These are phyloP conservation scores for Phoma herbarum DNA, from an alignment of 2,329 filamentous ascomycete genomes.

Conservation along the genomic window DNA sequence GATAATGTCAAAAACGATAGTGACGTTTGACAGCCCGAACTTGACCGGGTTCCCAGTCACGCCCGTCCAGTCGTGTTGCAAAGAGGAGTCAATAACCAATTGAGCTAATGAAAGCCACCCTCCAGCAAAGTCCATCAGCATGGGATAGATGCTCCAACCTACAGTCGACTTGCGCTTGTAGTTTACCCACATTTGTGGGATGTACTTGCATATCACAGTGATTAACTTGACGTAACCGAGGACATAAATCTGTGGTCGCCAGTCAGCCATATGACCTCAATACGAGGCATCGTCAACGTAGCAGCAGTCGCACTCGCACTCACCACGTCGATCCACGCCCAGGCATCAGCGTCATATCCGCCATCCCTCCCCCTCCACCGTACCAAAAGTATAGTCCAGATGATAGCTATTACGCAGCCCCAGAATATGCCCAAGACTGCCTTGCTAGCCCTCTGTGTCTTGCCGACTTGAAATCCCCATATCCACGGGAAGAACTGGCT, in stretches of 20 bases:
- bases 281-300: slow-evolving; percentile 1
- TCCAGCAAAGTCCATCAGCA: slow-evolving; percentile 83
- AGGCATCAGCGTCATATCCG: slow-evolving; percentile 59
- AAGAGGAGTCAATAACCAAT: slow-evolving; percentile 82
- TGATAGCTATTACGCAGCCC: slow-evolving; percentile 69
- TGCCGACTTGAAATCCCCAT: slow-evolving; percentile 77
- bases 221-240: slow-evolving; percentile 89
- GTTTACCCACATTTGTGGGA: slow-evolving; percentile 75
- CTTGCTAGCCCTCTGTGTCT: slow-evolving; percentile 63
- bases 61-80: slow-evolving; percentile 88
- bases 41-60: slow-evolving; percentile 93
- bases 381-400: slow-evolving; percentile 60
- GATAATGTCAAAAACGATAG: slow-evolving; percentile 83
- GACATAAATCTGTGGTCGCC: slow-evolving; percentile 62
- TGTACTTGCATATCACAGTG: slow-evolving; percentile 90
- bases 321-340: slow-evolving; percentile 73
- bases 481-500: slow-evolving; percentile 76
- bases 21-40: slow-evolving; percentile 84
- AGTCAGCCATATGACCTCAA: slow-evolving; percentile 8
- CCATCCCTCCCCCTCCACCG: slow-evolving; percentile 51
- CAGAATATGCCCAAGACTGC: slow-evolving; percentile 74
- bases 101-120: slow-evolving; percentile 84
- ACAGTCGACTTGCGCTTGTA: slow-evolving; percentile 83
- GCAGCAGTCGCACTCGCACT: slow-evolving; percentile 28
- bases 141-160: slow-evolving; percentile 87